phyloP scores from a whole-genome alignment of 2,329 filamentous ascomycete genomes.

The Westerdykella aurantiaca region DNA sequence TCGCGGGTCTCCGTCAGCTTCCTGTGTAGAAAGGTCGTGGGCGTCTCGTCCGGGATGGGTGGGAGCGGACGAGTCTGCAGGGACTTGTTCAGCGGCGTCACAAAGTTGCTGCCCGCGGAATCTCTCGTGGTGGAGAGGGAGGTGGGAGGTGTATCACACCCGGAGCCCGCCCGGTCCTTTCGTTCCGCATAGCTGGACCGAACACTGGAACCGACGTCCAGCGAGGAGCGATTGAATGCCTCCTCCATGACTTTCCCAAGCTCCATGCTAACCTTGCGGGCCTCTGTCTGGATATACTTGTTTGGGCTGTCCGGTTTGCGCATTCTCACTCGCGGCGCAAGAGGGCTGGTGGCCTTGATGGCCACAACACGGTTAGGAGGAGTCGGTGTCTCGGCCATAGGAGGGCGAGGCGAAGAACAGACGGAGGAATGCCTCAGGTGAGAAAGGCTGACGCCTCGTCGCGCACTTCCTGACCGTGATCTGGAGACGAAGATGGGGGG shows the following conservation, averaged over 20 bases:
- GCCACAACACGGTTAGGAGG: slow-evolving; percentile 27
- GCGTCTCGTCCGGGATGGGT: slow-evolving; percentile 43
- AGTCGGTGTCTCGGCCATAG: slow-evolving; percentile 9
- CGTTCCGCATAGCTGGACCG: slow-evolving; percentile 41
- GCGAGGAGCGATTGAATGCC: slow-evolving; percentile 70
- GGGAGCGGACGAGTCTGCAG: slow-evolving; percentile 42
- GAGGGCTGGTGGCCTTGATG: slow-evolving; percentile 19
- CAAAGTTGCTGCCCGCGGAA: slow-evolving; percentile 26
- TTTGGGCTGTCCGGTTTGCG: slow-evolving; percentile 43
- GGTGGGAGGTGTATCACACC: slow-evolving; percentile 50
- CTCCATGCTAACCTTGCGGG: slow-evolving; percentile 75
- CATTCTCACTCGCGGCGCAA: slow-evolving; percentile 22
- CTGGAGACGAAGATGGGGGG: slow-evolving; percentile 36
- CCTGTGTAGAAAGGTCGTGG: slow-evolving; percentile 48
- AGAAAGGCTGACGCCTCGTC: slow-evolving; percentile 58
- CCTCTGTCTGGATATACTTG: slow-evolving; percentile 64
- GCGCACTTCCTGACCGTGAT: slow-evolving; percentile 47
- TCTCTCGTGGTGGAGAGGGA: slow-evolving; percentile 40
- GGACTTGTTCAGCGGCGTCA: slow-evolving; percentile 22
- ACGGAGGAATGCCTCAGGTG: slow-evolving; percentile 46
- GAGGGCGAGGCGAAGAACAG: slow-evolving; percentile 17
- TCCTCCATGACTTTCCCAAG: slow-evolving; percentile 88
- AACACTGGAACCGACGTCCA: slow-evolving; percentile 43
- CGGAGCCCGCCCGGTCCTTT: slow-evolving; percentile 27
- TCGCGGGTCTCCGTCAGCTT: slow-evolving; percentile 55